Evolutionary conservation across 1,284 basidiomycete species (phyloP).

Genomic region (Leccinum griseonigrum): DNA sequence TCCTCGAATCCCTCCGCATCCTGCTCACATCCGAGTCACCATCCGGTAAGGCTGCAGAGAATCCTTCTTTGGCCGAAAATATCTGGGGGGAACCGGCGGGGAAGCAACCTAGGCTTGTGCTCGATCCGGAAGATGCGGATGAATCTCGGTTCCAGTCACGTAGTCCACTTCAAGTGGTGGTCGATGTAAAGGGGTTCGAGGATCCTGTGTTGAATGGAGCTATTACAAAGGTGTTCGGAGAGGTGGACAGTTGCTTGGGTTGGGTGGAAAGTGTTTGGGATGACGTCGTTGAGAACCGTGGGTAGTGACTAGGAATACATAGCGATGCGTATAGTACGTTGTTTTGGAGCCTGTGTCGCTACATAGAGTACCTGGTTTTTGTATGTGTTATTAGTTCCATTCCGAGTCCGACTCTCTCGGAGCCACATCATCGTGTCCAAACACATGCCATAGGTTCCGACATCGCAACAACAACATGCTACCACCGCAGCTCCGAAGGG

Average conservation of each 20-base stretch:
- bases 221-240: slow-evolving; percentile 31
- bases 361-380: too few relatives aligned
- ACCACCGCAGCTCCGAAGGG: not conserved
- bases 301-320: not conserved
- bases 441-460: too few relatives aligned
- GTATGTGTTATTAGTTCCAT: too few relatives aligned
- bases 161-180: too few relatives aligned
- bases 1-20: slow-evolving; percentile 28
- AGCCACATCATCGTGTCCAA: too few relatives aligned
- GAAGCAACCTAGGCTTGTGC: slow-evolving; percentile 27
- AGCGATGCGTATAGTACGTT: not conserved
- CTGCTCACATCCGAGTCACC: slow-evolving; percentile 14
- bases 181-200: slow-evolving; percentile 44
- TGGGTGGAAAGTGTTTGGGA: slow-evolving; percentile 46
- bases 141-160: too few relatives aligned
- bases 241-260: slow-evolving; percentile 33
- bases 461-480: too few relatives aligned
- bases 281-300: slow-evolving; percentile 25
- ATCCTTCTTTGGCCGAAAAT: slow-evolving; percentile 4
- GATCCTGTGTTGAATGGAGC: slow-evolving; percentile 38
- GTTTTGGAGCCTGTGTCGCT: too few relatives aligned
- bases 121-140: slow-evolving; percentile 11
- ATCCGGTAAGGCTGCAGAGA: slow-evolving; percentile 5
- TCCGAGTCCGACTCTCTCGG: too few relatives aligned
- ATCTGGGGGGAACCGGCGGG: slow-evolving; percentile 23